Conservation (phyloP, 176 grass and related monocot species). For the Aegilops speltoides region DNA sequence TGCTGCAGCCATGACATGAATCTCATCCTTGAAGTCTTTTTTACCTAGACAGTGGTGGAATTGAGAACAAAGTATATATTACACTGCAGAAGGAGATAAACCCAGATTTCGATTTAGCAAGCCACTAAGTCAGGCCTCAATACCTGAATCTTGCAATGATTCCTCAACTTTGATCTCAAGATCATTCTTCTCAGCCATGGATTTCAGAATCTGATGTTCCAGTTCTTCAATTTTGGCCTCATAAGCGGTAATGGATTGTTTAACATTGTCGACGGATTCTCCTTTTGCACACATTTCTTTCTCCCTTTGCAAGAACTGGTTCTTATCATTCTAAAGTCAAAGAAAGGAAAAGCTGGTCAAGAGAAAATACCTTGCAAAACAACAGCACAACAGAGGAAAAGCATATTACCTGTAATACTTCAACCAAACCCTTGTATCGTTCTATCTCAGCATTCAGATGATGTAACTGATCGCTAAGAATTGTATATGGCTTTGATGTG, state of each 20-base stretch:
- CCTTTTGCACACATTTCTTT: constrained; percentile 72
- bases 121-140: not conserved
- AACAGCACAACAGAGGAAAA: constrained; percentile 26
- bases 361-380: constrained; percentile 3
- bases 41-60: constrained; percentile 52
- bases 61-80: constrained; percentile 17
- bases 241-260: constrained; percentile 61
- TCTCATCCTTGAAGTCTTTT: constrained; percentile 95
- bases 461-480: constrained; percentile 72
- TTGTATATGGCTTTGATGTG: constrained; percentile 66
- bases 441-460: constrained; percentile 80
- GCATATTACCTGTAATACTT: constrained; percentile 68
- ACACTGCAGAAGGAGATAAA: constrained; percentile 17
- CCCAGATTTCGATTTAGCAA: not conserved
- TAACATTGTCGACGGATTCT: constrained; percentile 62
- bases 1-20: constrained; percentile 85
- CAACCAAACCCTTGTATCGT: constrained; percentile 62
- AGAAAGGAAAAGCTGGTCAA: constrained; percentile 9
- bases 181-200: constrained; percentile 72
- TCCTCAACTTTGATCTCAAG: constrained; percentile 93
- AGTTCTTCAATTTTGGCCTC: constrained; percentile 75
- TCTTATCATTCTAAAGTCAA: constrained; percentile 66
- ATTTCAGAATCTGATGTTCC: constrained; percentile 70
- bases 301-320: constrained; percentile 64
- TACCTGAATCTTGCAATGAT: constrained; percentile 93